Evolutionary conservation across 176 grass and related monocot species (phyloP), one percentile per base, ranked within the genome.

Genomic region (Rhynchospora breviuscula): DNA sequence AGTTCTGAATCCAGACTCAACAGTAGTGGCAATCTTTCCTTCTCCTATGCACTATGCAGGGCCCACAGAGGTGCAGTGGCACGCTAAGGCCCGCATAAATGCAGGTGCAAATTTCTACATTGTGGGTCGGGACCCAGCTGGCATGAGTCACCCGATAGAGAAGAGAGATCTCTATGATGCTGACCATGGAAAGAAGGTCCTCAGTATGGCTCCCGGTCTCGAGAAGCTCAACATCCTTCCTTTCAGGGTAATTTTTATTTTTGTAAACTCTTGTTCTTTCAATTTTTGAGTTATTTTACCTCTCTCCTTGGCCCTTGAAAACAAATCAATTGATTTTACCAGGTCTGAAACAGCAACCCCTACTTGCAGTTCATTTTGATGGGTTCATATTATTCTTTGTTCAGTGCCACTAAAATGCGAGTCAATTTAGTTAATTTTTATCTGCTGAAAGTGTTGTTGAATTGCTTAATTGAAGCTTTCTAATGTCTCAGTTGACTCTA

Each of bases 31-130:
- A 47, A 99, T 99, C 51, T 99, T 99, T 78, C 96, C 96, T 25
- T 99, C 96, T 31, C 96, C 96, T 40, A 99, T 99, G 96, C 93
- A 95, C 79, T 99, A 99, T 84, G 93, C 96, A 59, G 93, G 96
- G 11, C 96, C 96, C 9, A 95, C 96, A 69, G 96, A 99, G 80
- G 96, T 99, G 63, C 96, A 99, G 63, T 99, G 96, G 96, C 96
- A 99, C 86, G 96, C 96, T 62, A 99, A 99, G 60, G 87, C 96
- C 65, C 96, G 96, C 54, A 93, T 93, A 46, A 99, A 99, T 88
- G 96, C 96, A 21, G 96, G 96, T 75, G 96, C 96, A 47, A 93
- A 99, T 85, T 99, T 99, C 86, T 99, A 99, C 67, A 99, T 99
- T 68, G 96, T 99, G 69, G 96, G 96, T 77, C 92, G 96, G 65